Evolutionary conservation across 139 green algal species (phyloP).

Genomic region (Tetraselmis striata): DNA sequence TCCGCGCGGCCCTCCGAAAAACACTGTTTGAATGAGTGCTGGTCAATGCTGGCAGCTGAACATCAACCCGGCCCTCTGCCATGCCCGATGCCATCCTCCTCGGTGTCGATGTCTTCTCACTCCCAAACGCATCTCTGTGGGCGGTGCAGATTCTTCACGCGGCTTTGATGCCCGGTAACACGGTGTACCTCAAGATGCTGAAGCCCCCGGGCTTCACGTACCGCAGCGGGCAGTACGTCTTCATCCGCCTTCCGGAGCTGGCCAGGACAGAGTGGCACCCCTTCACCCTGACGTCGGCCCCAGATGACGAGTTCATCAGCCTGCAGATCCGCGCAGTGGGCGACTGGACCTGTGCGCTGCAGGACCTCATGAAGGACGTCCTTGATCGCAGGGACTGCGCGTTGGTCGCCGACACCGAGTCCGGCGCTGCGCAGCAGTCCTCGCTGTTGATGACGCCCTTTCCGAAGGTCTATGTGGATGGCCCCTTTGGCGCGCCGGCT

Average conservation of each 20-base stretch:
- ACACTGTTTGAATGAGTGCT: too few species aligned
- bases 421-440: neutral
- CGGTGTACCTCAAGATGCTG: constrained; percentile 10
- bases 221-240: constrained; percentile 26
- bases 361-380: neutral
- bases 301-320: constrained; percentile 15
- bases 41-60: too few species aligned
- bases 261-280: constrained; percentile 29
- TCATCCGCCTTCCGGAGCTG: constrained; percentile 19
- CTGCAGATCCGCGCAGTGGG: constrained; percentile 20
- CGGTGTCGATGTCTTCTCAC: too few species aligned
- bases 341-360: constrained; percentile 9
- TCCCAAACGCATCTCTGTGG: too few species aligned
- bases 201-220: constrained; percentile 18
- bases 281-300: constrained; percentile 28
- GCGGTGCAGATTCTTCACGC: constrained; percentile 4
- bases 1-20: too few species aligned
- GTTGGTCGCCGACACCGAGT: neutral
- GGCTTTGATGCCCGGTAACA: constrained; percentile 8
- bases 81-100: too few species aligned
- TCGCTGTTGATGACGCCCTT: neutral
- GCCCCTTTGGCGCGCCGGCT: constrained; percentile 16
- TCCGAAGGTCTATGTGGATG: constrained; percentile 20
- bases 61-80: too few species aligned
- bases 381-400: neutral